Evolutionary conservation across 1,284 basidiomycete genomes (phyloP).

Genomic region (Ceratobasidium sp.): DNA sequence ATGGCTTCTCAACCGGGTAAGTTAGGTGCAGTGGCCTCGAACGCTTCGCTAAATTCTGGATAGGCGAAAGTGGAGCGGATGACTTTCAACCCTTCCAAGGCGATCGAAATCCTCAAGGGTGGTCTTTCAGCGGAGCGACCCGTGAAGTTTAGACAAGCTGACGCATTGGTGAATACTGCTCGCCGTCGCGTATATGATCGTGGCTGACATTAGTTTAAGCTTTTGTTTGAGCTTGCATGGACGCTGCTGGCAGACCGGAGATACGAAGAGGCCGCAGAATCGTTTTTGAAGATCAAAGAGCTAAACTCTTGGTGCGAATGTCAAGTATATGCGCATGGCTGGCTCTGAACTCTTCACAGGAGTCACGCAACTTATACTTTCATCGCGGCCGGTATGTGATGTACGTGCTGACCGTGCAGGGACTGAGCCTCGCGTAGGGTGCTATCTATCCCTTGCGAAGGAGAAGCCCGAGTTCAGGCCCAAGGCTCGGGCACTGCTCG

Average conservation of each 20-base stretch:
- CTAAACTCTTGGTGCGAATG: slow-evolving; percentile 75
- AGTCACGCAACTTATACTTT: slow-evolving; percentile 83
- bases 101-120: slow-evolving; percentile 72
- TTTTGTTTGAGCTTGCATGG: slow-evolving; percentile 84
- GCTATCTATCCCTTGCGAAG: slow-evolving; percentile 66
- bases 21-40: slow-evolving; percentile 47
- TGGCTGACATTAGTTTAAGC: slow-evolving; percentile 58
- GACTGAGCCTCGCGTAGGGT: slow-evolving; percentile 60
- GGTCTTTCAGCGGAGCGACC: slow-evolving; percentile 68
- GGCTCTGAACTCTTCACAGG: slow-evolving; percentile 58
- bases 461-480: slow-evolving; percentile 56
- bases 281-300: slow-evolving; percentile 73
- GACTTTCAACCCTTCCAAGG: slow-evolving; percentile 71
- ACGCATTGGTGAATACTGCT: slow-evolving; percentile 67
- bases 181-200: background rate
- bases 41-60: slow-evolving; percentile 4
- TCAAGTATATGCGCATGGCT: slow-evolving; percentile 1
- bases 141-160: slow-evolving; percentile 75
- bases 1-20: slow-evolving; percentile 80
- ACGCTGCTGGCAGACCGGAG: slow-evolving; percentile 72
- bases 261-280: slow-evolving; percentile 75
- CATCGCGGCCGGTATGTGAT: slow-evolving; percentile 70
- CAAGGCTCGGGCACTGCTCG: slow-evolving; percentile 71
- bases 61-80: slow-evolving; percentile 82
- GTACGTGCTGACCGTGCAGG: slow-evolving; percentile 44